Base-by-base conservation (phyloP, 176 grass and related monocot species). In the Calamus simplicifolius region DNA sequence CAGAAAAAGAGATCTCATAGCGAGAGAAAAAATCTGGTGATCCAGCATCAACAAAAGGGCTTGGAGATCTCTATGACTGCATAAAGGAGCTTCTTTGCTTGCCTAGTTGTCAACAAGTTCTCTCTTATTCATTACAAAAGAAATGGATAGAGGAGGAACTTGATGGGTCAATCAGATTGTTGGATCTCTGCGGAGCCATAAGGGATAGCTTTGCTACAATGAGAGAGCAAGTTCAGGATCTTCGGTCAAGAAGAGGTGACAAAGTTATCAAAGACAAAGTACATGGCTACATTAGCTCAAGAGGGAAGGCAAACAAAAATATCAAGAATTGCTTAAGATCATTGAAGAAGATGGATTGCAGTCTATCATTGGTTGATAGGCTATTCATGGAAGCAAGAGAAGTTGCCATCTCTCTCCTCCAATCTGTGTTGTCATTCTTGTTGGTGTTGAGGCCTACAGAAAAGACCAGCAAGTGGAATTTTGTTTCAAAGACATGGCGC, bases 311-410 rank as follows among this genome's bases (percentile, higher is more conserved):
- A 60, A 17, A 10, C 75, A 68, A 86, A 26, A 63, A 80, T 31
- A 38, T 77, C 52, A 86, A 86, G 69, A 86, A 52, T 10, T 25
- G 86, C 59, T 26, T 50, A 6, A 57, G 16, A 30, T 53, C 66
- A 13, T 5, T 57, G 35, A 69, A 54, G 19, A 29, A 54, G 19
- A 19, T 51, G 19, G 27, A 62, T 19, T 35, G 67, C 56, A 62
- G 15, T 49, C 18, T 1, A 58, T 56, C 51, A 67, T 61, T 49
- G 56, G 63, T 75, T 16, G 49, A 64, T 16, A 66, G 15, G 29
- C 38, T 77, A n/a, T 49, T 85, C 73, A 23, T 61, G 13, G 77
- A 82, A 31, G 67, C 82, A 1, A 90, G 82, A 73, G 31, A 57
- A 63, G 49, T 74, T 6, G 60, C 82, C 0, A 3, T 73, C 13